Evolutionary conservation across 345 rosid genomes (phyloP).

Genomic region (Salix udensis): DNA sequence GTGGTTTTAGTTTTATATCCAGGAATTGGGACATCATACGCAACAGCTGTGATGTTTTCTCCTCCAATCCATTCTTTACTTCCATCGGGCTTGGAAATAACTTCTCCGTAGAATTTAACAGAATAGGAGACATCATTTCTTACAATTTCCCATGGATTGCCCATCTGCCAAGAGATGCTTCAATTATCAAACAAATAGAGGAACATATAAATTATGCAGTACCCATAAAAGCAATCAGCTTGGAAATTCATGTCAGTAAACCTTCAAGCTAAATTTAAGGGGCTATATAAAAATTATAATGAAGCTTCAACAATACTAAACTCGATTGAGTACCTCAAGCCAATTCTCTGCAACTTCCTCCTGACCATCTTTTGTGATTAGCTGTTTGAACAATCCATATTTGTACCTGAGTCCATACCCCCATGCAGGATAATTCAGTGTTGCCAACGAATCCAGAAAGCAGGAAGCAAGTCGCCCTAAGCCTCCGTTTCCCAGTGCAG

Average conservation of each 20-base stretch:
- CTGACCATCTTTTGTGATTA: slow-evolving; percentile 47
- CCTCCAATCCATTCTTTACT: slow-evolving; percentile 47
- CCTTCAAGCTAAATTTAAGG: neutral
- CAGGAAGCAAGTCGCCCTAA: slow-evolving; percentile 48
- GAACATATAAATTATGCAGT: neutral
- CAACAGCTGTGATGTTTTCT: slow-evolving; percentile 38
- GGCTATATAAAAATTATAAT: neutral
- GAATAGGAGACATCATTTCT: slow-evolving; percentile 45
- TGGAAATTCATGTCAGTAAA: neutral
- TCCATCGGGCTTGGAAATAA: slow-evolving; percentile 36
- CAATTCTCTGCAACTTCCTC: slow-evolving; percentile 57
- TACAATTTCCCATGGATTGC: slow-evolving; percentile 58
- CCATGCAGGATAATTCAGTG: slow-evolving; percentile 52
- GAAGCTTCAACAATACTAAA: neutral
- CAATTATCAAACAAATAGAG: slow-evolving; percentile 1
- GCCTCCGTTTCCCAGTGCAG: slow-evolving; percentile 53
- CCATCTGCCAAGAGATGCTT: slow-evolving; percentile 32
- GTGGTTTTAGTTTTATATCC: slow-evolving; percentile 50
- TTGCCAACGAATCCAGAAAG: slow-evolving; percentile 51
- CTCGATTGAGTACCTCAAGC: slow-evolving; percentile 39
- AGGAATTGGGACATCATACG: slow-evolving; percentile 49
- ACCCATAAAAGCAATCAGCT: neutral
- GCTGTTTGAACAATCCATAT: slow-evolving; percentile 51
- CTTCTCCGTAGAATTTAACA: slow-evolving; percentile 44
- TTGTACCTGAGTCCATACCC: slow-evolving; percentile 53